Percentiles rank a stretch among this genome's conserved stretches.
phyloP scores from a whole-genome alignment of 2,329 filamentous ascomycete genomes.

The Truncatella angustata region DNA sequence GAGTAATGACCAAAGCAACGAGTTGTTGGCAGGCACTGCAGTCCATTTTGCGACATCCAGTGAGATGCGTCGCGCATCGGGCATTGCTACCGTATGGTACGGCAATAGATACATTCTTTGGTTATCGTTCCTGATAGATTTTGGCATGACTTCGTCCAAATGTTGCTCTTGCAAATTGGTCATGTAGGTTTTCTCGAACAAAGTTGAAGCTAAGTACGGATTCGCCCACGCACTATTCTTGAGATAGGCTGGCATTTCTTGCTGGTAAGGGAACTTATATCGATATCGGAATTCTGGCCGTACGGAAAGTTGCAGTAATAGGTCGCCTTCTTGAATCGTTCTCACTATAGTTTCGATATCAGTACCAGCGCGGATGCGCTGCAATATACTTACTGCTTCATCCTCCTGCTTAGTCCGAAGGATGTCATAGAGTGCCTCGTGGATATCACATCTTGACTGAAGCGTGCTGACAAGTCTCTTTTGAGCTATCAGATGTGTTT shows the following conservation, averaged over 20 bases:
- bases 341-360: conserved; percentile 18
- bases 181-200: conserved; percentile 15
- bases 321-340: conserved; percentile 18
- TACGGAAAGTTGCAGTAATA: conserved; percentile 20
- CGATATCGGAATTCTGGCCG: conserved; percentile 19
- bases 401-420: conserved; percentile 19
- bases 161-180: background rate
- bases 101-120: conserved; percentile 20
- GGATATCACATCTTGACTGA: conserved; percentile 20
- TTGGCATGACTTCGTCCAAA: conserved; percentile 4
- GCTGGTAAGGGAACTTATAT: conserved; percentile 23
- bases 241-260: conserved; percentile 17
- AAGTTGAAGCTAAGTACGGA: conserved; percentile 18
- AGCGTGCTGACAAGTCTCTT: conserved; percentile 21
- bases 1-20: conserved; percentile 18
- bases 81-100: conserved; percentile 23
- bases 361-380: conserved; percentile 18
- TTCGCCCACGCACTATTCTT: conserved; percentile 11
- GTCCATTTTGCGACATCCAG: conserved; percentile 26
- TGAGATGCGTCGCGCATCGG: conserved; percentile 19
- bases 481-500: conserved; percentile 22
- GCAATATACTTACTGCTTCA: conserved; percentile 15
- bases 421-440: conserved; percentile 18
- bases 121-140: conserved; percentile 9
- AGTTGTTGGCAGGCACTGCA: conserved; percentile 21